Percentiles rank a stretch among this genome's conserved stretches.
phyloP scores from a whole-genome alignment of 31 red algal genomes.

The Porphyra umbilicalis region DNA sequence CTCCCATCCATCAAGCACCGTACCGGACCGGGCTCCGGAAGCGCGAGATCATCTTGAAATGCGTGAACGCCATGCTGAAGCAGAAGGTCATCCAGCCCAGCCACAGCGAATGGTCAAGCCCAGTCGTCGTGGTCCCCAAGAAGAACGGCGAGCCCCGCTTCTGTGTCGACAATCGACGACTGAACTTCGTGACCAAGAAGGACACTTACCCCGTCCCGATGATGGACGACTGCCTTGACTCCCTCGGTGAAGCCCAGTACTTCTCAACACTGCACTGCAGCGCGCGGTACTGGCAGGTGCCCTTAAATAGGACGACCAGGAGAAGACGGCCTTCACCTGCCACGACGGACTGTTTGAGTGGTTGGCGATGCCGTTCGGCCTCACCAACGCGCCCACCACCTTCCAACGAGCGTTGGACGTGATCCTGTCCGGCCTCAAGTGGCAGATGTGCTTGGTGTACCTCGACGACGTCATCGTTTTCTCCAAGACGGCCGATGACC shows the following conservation, averaged over 20 bases:
- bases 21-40: neutral
- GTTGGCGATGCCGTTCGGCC: slow-evolving; percentile 10
- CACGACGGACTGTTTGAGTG: slow-evolving; percentile 3
- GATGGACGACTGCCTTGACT: slow-evolving; percentile 46
- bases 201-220: slow-evolving; percentile 30
- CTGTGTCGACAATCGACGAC: slow-evolving; percentile 35
- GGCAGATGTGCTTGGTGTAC: slow-evolving; percentile 8
- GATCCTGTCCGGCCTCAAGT: slow-evolving; percentile 1
- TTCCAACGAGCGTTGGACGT: slow-evolving; percentile 37
- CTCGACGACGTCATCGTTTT: slow-evolving; percentile 18
- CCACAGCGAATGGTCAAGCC: slow-evolving; percentile 33
- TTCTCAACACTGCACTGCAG: slow-evolving; percentile 24
- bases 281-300: slow-evolving; percentile 31
- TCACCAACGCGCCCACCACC: slow-evolving; percentile 19
- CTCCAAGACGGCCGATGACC: slow-evolving; percentile 15
- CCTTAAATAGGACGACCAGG: slow-evolving; percentile 1
- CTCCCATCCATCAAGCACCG: neutral
- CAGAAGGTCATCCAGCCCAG: slow-evolving; percentile 15
- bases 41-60: too few relatives aligned
- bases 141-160: slow-evolving; percentile 23
- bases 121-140: slow-evolving; percentile 32
- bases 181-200: slow-evolving; percentile 19
- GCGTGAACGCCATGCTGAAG: slow-evolving; percentile 5
- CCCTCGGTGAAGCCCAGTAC: slow-evolving; percentile 11
- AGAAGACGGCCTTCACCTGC: slow-evolving; percentile 23